Evolutionary conservation across 148 eudicot species (phyloP).

Genomic region (Nepenthes gracilis): DNA sequence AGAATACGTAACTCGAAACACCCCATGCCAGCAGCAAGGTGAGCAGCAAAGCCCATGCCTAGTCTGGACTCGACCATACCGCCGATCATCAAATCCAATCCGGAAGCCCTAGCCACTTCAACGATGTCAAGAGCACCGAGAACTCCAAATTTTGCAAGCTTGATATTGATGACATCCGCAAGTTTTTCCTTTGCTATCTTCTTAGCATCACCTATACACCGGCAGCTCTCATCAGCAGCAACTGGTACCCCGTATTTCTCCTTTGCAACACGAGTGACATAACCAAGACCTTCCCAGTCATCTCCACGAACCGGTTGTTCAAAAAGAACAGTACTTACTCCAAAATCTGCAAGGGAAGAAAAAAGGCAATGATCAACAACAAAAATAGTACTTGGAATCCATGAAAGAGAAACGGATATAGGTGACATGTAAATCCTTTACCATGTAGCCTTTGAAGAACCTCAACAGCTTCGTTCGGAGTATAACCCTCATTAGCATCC

Average conservation of each 20-base stretch:
- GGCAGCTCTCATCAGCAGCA: slow-evolving; percentile 94
- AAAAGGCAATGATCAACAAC: too few relatives aligned
- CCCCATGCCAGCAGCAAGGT: slow-evolving; percentile 90
- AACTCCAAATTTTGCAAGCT: slow-evolving; percentile 81
- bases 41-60: slow-evolving; percentile 95
- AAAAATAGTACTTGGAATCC: too few relatives aligned
- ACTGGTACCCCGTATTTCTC: slow-evolving; percentile 62
- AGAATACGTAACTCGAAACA: slow-evolving; percentile 50
- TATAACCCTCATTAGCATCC: slow-evolving; percentile 93
- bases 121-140: slow-evolving; percentile 72
- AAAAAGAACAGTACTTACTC: slow-evolving; percentile 65
- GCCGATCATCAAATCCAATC: slow-evolving; percentile 79
- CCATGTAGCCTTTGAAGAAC: slow-evolving; percentile 68
- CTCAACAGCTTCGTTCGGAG: slow-evolving; percentile 57
- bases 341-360: slow-evolving; percentile 45
- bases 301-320: slow-evolving; percentile 94
- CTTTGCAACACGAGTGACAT: slow-evolving; percentile 52
- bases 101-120: slow-evolving; percentile 51
- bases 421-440: slow-evolving; percentile 6
- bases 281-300: slow-evolving; percentile 80
- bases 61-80: slow-evolving; percentile 97
- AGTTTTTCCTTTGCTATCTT: slow-evolving; percentile 49
- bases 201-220: slow-evolving; percentile 56
- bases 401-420: too few relatives aligned
- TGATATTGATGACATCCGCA: slow-evolving; percentile 73